These are phyloP conservation scores for Voacanga thouarsii DNA, from an alignment of 257 asterid genomes.

Conservation along the genomic window DNA sequence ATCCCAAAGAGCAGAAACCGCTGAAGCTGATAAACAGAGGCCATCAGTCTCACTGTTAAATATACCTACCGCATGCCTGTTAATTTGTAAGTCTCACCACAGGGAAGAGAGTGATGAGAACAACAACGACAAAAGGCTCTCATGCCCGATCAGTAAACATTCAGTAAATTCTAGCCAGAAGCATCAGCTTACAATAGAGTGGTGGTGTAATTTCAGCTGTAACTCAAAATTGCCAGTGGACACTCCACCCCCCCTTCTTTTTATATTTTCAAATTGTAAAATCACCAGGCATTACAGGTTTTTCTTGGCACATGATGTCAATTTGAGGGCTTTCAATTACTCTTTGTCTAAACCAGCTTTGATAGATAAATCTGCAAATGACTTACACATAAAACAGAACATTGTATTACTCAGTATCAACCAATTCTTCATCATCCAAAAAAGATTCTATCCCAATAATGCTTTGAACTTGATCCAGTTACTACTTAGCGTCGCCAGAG, in stretches of 20 bases:
- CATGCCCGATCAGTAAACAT: background rate
- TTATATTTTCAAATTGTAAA: background rate
- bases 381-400: slow-evolving; percentile 8
- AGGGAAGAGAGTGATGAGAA: background rate
- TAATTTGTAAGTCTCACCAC: background rate
- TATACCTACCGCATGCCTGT: too few species aligned
- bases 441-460: background rate
- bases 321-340: background rate
- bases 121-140: too few species aligned
- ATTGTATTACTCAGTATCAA: background rate
- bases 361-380: background rate
- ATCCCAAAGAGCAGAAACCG: background rate
- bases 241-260: background rate
- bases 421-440: slow-evolving; percentile 7
- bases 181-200: background rate
- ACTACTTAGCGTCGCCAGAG: slow-evolving; percentile 47
- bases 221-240: background rate
- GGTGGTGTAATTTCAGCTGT: background rate
- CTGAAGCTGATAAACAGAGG: background rate
- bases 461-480: background rate
- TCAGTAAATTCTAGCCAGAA: background rate
- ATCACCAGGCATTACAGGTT: background rate
- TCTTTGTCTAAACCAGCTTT: background rate
- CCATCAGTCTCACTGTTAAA: background rate
- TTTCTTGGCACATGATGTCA: background rate